These are phyloP conservation scores for Apophysomyces sp. DNA, from an alignment of 371 early-diverging fungal species.

Conservation along the genomic window DNA sequence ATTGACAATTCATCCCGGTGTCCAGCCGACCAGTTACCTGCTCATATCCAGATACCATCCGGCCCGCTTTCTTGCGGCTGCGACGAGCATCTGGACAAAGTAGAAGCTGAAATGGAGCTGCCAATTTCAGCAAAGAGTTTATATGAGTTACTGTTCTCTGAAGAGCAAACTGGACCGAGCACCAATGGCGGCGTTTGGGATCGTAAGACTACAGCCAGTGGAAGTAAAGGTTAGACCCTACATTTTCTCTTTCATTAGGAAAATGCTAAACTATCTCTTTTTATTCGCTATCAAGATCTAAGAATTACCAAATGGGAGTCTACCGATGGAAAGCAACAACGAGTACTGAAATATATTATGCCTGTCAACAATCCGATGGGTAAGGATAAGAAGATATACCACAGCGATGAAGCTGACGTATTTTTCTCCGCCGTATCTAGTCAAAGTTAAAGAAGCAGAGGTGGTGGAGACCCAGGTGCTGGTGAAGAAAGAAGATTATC, in stretches of 20 bases:
- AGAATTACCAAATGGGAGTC: conserved; percentile 41
- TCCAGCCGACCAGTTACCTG: conserved; percentile 32
- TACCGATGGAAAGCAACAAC: conserved; percentile 34
- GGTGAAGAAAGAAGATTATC: conserved; percentile 50
- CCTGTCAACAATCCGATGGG: conserved; percentile 57
- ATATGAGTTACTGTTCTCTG: conserved; percentile 59
- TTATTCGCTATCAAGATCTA: conserved; percentile 29
- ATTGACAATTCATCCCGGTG: not conserved
- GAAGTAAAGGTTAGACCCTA: conserved; percentile 33
- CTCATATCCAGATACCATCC: conserved; percentile 46
- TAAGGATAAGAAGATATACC: not conserved
- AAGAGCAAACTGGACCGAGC: conserved; percentile 20
- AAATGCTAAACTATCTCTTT: not conserved
- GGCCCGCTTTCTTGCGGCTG: conserved; percentile 61
- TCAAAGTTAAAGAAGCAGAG: conserved; percentile 59
- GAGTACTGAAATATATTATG: conserved; percentile 48
- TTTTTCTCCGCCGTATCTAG: conserved; percentile 5
- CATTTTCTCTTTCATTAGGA: not conserved
- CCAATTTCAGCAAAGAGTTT: conserved; percentile 61
- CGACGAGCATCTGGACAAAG: conserved; percentile 65
- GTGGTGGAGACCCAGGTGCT: conserved; percentile 54
- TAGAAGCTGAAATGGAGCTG: conserved; percentile 56
- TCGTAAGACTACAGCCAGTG: conserved; percentile 42
- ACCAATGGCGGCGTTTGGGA: conserved; percentile 43
- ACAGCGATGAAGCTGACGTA: no score